These are phyloP conservation scores for Xylaria multiplex DNA, from an alignment of 2,329 filamentous ascomycete species.

Conservation along the genomic window DNA sequence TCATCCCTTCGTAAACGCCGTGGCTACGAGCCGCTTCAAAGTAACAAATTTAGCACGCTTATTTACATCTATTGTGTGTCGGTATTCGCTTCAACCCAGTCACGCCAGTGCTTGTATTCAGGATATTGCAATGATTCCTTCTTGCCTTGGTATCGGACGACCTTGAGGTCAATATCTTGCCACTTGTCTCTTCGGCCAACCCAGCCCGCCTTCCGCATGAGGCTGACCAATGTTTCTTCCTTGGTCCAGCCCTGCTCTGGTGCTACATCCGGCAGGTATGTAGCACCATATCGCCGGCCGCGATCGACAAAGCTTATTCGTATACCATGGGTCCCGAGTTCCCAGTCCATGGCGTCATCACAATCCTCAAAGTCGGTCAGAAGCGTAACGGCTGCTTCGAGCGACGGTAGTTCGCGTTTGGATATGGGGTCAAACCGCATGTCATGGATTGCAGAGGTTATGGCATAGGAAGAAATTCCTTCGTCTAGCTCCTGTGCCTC, in stretches of 20 bases:
- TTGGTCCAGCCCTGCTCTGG: slow-evolving; percentile 94
- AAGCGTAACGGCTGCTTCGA: slow-evolving; percentile 79
- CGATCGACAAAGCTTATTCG: slow-evolving; percentile 84
- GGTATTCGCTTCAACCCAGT: slow-evolving; percentile 67
- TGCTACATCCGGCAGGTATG: slow-evolving; percentile 92
- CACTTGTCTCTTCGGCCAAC: slow-evolving; percentile 80
- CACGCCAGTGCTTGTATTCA: slow-evolving; percentile 83
- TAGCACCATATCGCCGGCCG: slow-evolving; percentile 79
- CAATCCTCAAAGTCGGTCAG: slow-evolving; percentile 86
- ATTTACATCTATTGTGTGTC: slow-evolving; percentile 37
- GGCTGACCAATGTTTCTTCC: slow-evolving; percentile 86
- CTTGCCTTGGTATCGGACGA: slow-evolving; percentile 87
- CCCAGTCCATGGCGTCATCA: slow-evolving; percentile 82
- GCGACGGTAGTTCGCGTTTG: slow-evolving; percentile 62
- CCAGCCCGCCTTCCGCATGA: slow-evolving; percentile 97
- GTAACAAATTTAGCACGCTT: slow-evolving; percentile 4
- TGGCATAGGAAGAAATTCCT: slow-evolving; percentile 81
- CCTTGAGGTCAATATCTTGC: slow-evolving; percentile 80
- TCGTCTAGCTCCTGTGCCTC: slow-evolving; percentile 76
- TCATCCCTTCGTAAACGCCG: slow-evolving; percentile 13
- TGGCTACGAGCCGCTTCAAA: slow-evolving; percentile 23
- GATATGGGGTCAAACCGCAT: slow-evolving; percentile 68
- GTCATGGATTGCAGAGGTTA: slow-evolving; percentile 78
- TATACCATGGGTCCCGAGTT: slow-evolving; percentile 84
- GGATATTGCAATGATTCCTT: slow-evolving; percentile 75